Base-by-base conservation (phyloP, 164 flowering plant species). In the Santalum album region DNA sequence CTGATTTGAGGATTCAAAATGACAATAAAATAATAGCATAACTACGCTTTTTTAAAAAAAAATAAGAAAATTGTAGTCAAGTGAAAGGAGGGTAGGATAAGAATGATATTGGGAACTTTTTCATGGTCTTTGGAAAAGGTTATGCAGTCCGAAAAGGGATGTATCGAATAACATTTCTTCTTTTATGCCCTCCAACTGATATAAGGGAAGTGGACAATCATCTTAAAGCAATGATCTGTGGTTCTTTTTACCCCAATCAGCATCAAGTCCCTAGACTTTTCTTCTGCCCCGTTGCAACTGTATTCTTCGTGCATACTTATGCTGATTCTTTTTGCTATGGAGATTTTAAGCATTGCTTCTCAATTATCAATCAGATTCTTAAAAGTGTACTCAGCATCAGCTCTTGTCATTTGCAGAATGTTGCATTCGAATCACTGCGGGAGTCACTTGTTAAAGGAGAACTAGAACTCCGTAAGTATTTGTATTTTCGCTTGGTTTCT, bases 391-490 rank as follows among this genome's bases (percentile, higher is more conserved):
- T 57, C 24, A 20, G 7, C 25, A 20, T 21, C 22, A 27, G 42
- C 29, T 50, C 56, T 7, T 49, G 21, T 49, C 23, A 58, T 65
- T 60, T 77, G 74, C 85, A 92, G 99, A 85, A 89, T 77, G 97
- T 71, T 40, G 97, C 99, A 40, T 69, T 75, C 68, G 87, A 92
- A 27, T 75, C 78, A 27, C 58, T 87, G 58, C 72, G 53, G 57
- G 78, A 85, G 46, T 64, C 73, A 54, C 79, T 89, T 20, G 4
- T 63, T 27, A 65, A 81, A 25, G 74, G 67, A 52, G 78, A 68
- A 21, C 40, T 57, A 48, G 64, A 53, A 49, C 62, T 56, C 23
- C 75, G 96, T 86, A 71, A 61, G 81, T 67, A 21, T 48, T 20
- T 44, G 15, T 42, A 43, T 49, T 45, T 22, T 60, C 7, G 18